Evolutionary conservation across 2,329 filamentous ascomycete species (phyloP).

Genomic region (Aspergillus felis): DNA sequence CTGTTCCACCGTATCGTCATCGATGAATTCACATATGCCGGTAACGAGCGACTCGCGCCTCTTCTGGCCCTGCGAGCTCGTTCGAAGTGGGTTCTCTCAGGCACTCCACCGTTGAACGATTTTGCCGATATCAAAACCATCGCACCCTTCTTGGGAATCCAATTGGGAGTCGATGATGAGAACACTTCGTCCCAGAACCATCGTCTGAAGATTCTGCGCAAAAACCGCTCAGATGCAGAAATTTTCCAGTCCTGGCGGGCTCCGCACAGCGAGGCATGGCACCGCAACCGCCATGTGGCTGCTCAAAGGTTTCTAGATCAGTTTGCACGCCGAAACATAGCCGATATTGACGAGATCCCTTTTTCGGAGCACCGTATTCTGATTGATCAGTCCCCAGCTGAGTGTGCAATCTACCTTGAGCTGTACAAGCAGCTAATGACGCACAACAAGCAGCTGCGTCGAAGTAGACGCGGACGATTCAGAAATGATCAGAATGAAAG

Average conservation of each 20-base stretch:
- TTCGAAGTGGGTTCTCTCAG: slow-evolving; percentile 61
- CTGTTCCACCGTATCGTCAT: slow-evolving; percentile 58
- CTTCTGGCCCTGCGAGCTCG: slow-evolving; percentile 47
- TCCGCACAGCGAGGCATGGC: slow-evolving; percentile 49
- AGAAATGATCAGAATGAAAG: slow-evolving; percentile 32
- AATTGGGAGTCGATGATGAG: slow-evolving; percentile 53
- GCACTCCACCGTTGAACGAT: slow-evolving; percentile 56
- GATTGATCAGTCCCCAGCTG: slow-evolving; percentile 43
- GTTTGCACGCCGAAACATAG: slow-evolving; percentile 49
- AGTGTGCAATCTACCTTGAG: slow-evolving; percentile 53
- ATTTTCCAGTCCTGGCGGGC: slow-evolving; percentile 52
- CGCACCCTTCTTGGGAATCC: slow-evolving; percentile 52
- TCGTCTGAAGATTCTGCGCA: slow-evolving; percentile 36
- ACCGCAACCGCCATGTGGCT: slow-evolving; percentile 47
- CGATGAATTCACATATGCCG: slow-evolving; percentile 62
- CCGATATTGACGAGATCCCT: slow-evolving; percentile 44
- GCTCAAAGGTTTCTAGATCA: slow-evolving; percentile 54
- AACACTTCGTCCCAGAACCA: slow-evolving; percentile 42
- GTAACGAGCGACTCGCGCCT: slow-evolving; percentile 38
- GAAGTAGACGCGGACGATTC: slow-evolving; percentile 20
- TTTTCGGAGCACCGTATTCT: slow-evolving; percentile 43
- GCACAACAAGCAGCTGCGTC: slow-evolving; percentile 44
- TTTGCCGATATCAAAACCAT: slow-evolving; percentile 59
- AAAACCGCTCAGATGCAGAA: slow-evolving; percentile 44
- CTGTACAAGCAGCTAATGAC: slow-evolving; percentile 52